Conservation (phyloP, 805 yeast species). For the Metschnikowia santaceciliae region DNA sequence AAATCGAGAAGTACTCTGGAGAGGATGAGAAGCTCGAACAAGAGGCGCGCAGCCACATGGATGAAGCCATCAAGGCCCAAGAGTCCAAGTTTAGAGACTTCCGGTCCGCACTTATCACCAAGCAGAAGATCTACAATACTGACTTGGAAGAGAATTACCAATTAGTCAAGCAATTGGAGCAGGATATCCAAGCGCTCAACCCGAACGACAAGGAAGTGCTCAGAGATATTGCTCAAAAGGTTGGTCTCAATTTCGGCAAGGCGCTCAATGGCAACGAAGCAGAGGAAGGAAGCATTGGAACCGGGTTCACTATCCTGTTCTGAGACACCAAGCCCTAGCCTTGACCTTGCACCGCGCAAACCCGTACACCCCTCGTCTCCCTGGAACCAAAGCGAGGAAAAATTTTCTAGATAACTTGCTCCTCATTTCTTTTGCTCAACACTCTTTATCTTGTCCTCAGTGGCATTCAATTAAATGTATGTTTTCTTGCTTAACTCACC, state of each 20-base stretch:
- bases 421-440: neutral
- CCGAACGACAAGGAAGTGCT: constrained; percentile 15
- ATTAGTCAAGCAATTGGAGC: constrained; percentile 34
- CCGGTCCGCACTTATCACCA: constrained; percentile 51
- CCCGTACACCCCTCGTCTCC: constrained; percentile 7
- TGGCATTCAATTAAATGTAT: neutral
- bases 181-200: constrained; percentile 12
- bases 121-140: constrained; percentile 53
- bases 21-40: constrained; percentile 26
- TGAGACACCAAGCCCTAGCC: constrained; percentile 6
- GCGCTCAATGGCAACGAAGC: constrained; percentile 7
- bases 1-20: constrained; percentile 16
- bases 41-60: constrained; percentile 18
- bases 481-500: constrained; percentile 8
- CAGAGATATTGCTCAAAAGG: constrained; percentile 12
- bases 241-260: constrained; percentile 9
- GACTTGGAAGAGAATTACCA: constrained; percentile 46
- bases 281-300: constrained; percentile 14
- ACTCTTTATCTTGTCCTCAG: neutral
- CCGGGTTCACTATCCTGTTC: constrained; percentile 15
- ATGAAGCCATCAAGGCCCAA: constrained; percentile 41
- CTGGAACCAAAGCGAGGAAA: constrained; percentile 2
- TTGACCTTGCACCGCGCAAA: constrained; percentile 6
- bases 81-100: constrained; percentile 59
- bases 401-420: neutral